Conservation (phyloP, 495 filamentous ascomycete genomes). For the Trichoderma asperelloides region DNA sequence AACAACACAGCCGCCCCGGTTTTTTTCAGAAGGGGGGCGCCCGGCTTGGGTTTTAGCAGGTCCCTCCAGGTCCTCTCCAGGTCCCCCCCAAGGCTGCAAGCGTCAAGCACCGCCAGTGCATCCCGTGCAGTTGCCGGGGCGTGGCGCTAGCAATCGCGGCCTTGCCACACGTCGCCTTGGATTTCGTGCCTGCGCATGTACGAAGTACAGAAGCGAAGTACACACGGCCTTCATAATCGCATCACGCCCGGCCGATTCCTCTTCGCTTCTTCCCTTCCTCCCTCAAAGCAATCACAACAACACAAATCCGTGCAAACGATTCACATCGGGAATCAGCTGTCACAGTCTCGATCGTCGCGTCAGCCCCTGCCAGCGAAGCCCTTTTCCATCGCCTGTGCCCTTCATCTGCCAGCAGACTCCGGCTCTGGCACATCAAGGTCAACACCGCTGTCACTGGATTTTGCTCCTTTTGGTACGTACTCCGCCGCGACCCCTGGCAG, state of each 20-base stretch:
- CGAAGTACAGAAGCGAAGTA: background rate
- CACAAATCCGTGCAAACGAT: constrained; percentile 29
- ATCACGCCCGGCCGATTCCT: background rate
- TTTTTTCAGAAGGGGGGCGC: background rate
- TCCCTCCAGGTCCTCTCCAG: too few species aligned
- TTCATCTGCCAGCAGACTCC: background rate
- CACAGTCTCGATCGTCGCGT: constrained; percentile 44
- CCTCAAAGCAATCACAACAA: constrained; percentile 38
- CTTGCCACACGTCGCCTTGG: background rate
- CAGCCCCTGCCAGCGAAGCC: constrained; percentile 34
- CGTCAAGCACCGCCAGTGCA: background rate
- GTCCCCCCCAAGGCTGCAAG: background rate
- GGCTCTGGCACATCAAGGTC: background rate
- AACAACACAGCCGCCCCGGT: background rate
- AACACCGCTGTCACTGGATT: background rate
- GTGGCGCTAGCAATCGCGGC: background rate
- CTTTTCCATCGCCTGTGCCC: background rate
- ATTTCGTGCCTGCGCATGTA: background rate
- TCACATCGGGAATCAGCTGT: constrained; percentile 42
- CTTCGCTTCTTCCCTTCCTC: constrained; percentile 20
- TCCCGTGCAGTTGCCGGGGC: background rate
- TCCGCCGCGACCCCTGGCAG: constrained; percentile 26
- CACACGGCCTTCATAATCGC: constrained; percentile 7
- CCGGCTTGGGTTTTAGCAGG: background rate
- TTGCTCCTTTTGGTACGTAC: constrained; percentile 16